These are phyloP conservation scores for Theobroma cacao DNA, from an alignment of 345 rosid genomes.

Conservation along the genomic window DNA sequence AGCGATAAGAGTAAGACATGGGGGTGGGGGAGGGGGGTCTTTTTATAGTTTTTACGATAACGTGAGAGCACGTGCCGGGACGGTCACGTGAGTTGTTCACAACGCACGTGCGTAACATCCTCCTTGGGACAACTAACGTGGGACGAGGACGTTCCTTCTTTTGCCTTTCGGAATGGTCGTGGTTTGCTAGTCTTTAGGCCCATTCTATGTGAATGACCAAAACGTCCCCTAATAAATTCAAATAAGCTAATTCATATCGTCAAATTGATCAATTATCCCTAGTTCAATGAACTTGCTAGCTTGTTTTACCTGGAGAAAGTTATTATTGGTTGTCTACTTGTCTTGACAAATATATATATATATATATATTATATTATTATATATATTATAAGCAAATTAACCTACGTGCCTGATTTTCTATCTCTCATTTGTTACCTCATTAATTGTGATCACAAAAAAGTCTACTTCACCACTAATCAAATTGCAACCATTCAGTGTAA, in stretches of 20 bases:
- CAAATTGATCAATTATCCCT: neutral
- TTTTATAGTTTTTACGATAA: constrained; percentile 16
- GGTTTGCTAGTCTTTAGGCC: neutral
- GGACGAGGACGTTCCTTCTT: constrained; percentile 10
- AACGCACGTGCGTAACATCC: constrained; percentile 18
- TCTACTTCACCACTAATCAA: too few relatives aligned
- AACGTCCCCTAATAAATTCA: neutral
- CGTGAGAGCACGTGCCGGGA: constrained; percentile 43
- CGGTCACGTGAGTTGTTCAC: constrained; percentile 38
- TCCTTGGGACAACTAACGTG: constrained; percentile 23
- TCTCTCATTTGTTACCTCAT: neutral
- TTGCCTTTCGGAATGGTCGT: constrained; percentile 12
- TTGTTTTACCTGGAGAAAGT: neutral
- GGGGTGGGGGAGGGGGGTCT: neutral
- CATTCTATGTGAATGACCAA: neutral
- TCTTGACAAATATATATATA: too few relatives aligned
- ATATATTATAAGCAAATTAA: too few relatives aligned
- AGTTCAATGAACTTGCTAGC: neutral
- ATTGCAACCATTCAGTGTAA: too few relatives aligned
- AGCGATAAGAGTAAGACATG: neutral
- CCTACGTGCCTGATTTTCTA: neutral
- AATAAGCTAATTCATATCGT: neutral
- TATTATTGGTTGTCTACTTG: neutral
- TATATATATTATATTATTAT: too few relatives aligned
- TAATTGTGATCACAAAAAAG: too few relatives aligned